These are phyloP conservation scores for Lactifluus subvellereus DNA, from an alignment of 768 basidiomycete genomes.

Conservation along the genomic window DNA sequence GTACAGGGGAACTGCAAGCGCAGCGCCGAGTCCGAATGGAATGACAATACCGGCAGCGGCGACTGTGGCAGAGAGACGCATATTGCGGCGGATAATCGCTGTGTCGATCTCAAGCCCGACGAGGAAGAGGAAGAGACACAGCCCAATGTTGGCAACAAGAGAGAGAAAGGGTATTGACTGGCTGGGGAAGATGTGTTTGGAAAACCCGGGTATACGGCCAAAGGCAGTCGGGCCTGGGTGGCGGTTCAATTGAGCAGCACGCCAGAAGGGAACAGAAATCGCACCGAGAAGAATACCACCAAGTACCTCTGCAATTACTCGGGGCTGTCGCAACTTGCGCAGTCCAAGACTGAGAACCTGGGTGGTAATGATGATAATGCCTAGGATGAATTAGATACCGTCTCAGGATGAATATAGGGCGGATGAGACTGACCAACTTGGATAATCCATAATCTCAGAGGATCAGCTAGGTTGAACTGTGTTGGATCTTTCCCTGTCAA, in stretches of 20 bases:
- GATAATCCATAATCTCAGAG: constrained; percentile 70
- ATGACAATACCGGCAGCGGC: constrained; percentile 79
- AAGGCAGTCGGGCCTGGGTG: constrained; percentile 45
- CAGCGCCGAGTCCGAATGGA: constrained; percentile 83
- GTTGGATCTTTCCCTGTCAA: constrained; percentile 72
- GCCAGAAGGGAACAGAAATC: neutral
- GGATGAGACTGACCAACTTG: constrained; percentile 54
- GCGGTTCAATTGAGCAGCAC: neutral
- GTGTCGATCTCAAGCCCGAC: constrained; percentile 90
- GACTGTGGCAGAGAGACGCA: constrained; percentile 58
- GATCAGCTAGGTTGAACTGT: constrained; percentile 56
- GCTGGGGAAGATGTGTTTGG: constrained; percentile 74
- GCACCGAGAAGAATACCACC: constrained; percentile 85
- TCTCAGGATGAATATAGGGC: neutral
- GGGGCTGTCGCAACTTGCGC: constrained; percentile 76
- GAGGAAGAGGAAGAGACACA: constrained; percentile 85
- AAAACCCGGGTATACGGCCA: constrained; percentile 86
- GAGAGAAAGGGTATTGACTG: constrained; percentile 70
- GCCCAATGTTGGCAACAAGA: constrained; percentile 84
- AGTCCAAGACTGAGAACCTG: constrained; percentile 69
- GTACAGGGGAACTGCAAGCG: constrained; percentile 65
- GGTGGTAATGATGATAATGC: constrained; percentile 77
- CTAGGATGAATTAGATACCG: constrained; percentile 32
- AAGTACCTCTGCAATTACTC: constrained; percentile 77
- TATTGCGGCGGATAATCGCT: constrained; percentile 71